A percentile compares a stretch with the other conserved stretches of the same genome.
These are phyloP conservation scores for Chloris gayana DNA, from an alignment of 176 grass and related monocot genomes.

Conservation along the genomic window DNA sequence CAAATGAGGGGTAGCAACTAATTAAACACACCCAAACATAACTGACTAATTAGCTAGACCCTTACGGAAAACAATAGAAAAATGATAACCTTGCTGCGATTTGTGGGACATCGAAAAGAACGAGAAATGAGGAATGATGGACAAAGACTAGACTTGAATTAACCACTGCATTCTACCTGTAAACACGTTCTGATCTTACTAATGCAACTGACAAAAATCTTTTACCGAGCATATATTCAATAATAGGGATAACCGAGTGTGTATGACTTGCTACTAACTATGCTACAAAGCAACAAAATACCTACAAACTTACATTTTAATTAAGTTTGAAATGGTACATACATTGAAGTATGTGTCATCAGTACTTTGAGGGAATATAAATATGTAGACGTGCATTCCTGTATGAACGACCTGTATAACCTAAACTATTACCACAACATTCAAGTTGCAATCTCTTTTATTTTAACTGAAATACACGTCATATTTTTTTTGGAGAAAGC, in stretches of 20 bases:
- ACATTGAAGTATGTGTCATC: background rate
- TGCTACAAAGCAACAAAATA: slow-evolving; percentile 2
- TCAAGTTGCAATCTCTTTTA: background rate
- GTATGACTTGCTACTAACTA: background rate
- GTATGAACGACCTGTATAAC: background rate
- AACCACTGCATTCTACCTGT: background rate
- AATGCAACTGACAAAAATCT: background rate
- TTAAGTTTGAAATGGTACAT: background rate
- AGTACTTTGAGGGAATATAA: background rate
- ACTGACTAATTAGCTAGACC: background rate
- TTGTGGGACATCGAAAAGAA: background rate
- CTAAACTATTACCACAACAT: background rate
- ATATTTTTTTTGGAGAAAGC: background rate
- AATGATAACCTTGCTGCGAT: background rate
- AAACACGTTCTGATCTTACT: background rate
- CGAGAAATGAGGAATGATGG: background rate
- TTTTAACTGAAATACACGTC: background rate
- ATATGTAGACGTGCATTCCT: slow-evolving; percentile 7
- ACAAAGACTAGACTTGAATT: background rate
- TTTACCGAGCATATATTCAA: background rate
- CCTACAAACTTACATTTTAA: background rate
- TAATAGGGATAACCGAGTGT: background rate
- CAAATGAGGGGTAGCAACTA: background rate
- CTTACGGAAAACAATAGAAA: background rate
- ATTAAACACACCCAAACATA: background rate